Evolutionary conservation across 2,329 filamentous ascomycete genomes (phyloP), one percentile per base, ranked within the genome.

Genomic region (Aschersonia sp.): DNA sequence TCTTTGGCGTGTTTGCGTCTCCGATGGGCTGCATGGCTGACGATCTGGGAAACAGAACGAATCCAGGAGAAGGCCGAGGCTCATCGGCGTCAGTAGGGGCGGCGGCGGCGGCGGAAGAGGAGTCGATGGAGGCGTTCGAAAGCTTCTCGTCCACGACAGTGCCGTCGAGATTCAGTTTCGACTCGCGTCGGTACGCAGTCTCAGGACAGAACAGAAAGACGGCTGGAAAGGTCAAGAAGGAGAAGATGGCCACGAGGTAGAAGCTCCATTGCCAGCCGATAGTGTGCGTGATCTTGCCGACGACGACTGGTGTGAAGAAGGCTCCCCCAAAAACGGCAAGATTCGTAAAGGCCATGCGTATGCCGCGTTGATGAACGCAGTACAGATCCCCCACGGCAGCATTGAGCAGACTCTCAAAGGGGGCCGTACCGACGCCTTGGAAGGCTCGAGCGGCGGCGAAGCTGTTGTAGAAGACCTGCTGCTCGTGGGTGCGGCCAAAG

Each of bases 231-330:
- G 82, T 77, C 5, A 69, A 72, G 4, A 73, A 86, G 43, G 80
- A 75, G 65, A 95, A 94, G 54, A 96, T 95, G 50, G 88, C 79
- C 10, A 94, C 79, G 42, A 96, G 76, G 63, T 89, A 88, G 59
- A 96, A 96, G 0, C 82, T 84, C 89, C 88, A 95, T 60, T 77
- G 68, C 83, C 88, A 94, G n/a, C 81, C 80, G 45, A 94, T 72
- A 0, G 72, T 70, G 45, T 77, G 67, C 3, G 88, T 88, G 56
- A 95, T 89, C 65, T 88, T 89, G 38, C 89, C 89, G 1, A 89
- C 89, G 30, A 95, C 67, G n/a, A 96, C 87, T 0, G 91, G 91
- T 0, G 91, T 95, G 57, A 77, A 71, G 57, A 79, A 77, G 48
- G 72, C 68, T 43, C 74, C 72, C 51, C 73, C 66, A 65, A 82